These are phyloP conservation scores for Trypanosoma theileri DNA, from an alignment of 208 protist genomes.

Conservation along the genomic window DNA sequence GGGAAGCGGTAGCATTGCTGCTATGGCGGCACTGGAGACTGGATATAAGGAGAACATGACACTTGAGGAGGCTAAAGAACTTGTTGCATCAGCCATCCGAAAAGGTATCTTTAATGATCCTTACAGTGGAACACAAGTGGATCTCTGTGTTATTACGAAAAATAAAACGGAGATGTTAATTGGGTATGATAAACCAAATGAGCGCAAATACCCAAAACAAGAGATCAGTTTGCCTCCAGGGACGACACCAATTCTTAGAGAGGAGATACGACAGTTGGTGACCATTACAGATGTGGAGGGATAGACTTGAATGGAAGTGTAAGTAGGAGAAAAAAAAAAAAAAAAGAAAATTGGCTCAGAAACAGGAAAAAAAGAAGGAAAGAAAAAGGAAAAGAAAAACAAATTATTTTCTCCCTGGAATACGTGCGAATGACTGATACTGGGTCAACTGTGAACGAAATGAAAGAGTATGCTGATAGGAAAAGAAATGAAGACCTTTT, in stretches of 20 bases:
- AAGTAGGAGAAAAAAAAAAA: conserved; percentile 9
- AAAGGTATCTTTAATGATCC: conserved; percentile 99
- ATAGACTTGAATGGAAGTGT: neutral
- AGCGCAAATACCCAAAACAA: conserved; percentile 79
- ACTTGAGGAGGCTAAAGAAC: conserved; percentile 96
- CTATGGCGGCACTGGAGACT: conserved; percentile 98
- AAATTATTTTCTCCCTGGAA: conserved; percentile 4
- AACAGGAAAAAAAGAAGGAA: conserved; percentile 11
- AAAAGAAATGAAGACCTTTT: neutral
- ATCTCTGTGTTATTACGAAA: conserved; percentile 98
- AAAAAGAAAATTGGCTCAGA: conserved; percentile 13
- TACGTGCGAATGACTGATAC: neutral
- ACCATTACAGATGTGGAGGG: conserved; percentile 66
- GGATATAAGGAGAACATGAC: conserved; percentile 94
- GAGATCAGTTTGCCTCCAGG: conserved; percentile 72
- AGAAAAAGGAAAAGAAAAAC: conserved; percentile 5
- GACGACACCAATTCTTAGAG: conserved; percentile 67
- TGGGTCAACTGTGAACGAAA: too few relatives aligned
- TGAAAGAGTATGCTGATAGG: too few relatives aligned
- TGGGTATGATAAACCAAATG: conserved; percentile 85
- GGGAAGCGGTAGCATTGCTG: conserved; percentile 99
- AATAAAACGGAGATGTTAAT: conserved; percentile 80
- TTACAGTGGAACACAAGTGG: conserved; percentile 99
- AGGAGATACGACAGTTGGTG: conserved; percentile 83
- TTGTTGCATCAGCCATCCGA: conserved; percentile 97